Base-by-base conservation (phyloP, 371 early-diverging fungal genomes). In the Rhizopus arrhizus region DNA sequence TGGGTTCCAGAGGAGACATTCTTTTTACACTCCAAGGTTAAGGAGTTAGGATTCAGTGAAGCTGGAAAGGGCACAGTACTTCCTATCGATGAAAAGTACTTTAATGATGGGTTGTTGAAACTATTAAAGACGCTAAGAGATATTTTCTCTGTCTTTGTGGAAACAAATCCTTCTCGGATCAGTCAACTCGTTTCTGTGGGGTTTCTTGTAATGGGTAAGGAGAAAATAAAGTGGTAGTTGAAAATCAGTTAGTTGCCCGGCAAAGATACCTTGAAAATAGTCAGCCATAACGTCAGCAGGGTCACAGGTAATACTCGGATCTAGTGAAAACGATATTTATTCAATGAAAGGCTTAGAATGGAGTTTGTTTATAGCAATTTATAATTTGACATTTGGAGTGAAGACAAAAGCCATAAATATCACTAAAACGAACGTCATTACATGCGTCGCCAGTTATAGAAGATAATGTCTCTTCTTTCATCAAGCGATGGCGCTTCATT, bases 41-140 rank as follows among this genome's bases (percentile, higher is more conserved):
- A 51, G 47, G 56, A 56, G 42, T 56, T 62, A 52, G 62, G 46
- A 32, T 62, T 49, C 47, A 45, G 42, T 32, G 36, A 62, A 56
- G 62, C 35, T 29, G 50, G 43, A 56, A 56, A 62, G 42, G 56
- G 56, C 50, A 41, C 47, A 34, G 56, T 62, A 32, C 36, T 56
- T 42, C 16, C 40, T 48, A 50, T 62, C 43, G 62, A 62, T 50
- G 62, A 62, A 36, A 8, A 60, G 47, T 53, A 53, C 53, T 47
- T 60, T 46, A 53, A 46, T 52, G 60, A 60, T 53, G 53, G 47
- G 53, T 53, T 60, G 33, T 52, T 60, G 45, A 60, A 60, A 53
- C 47, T 60, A 60, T 52, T 10, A 60, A 46, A 60, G 53, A 60
- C 46, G 48, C 60, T 47, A 52, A 46, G 60, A 53, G 42, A 60